Base-by-base conservation (phyloP, 2,329 filamentous ascomycete genomes). In the Colletotrichum agaves region DNA sequence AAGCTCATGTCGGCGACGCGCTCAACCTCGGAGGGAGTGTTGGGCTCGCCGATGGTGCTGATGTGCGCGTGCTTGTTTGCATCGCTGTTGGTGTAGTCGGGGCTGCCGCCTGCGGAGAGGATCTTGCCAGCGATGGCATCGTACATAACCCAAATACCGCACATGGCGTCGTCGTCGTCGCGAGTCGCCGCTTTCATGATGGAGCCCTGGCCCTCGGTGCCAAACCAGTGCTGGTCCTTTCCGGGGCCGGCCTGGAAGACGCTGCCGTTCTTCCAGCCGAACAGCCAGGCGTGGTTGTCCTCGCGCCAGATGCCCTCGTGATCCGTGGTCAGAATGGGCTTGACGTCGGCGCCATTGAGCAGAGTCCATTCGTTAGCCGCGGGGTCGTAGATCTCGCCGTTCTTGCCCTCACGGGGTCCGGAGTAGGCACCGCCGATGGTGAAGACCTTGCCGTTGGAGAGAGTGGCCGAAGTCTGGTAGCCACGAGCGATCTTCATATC, bases 101-200 rank as follows among this genome's bases (percentile, higher is more conserved):
- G 75, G 0, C 82, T 75, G 8, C 86, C 87, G 10, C 87, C 87
- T 13, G 81, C 76, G 0, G 84, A 82, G 2, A 88, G 76, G 35
- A 88, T 88, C 73, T 87, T 87, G 35, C 87, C 87, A 1, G 81
- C 80, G 61, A 86, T 82, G 31, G 86, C 85, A 71, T 89, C 86
- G 70, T 84, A 89, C 85, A 89, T 88, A 68, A 86, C 80, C 5
- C 82, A 82, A 53, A 82, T 83, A 12, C 85, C 87, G 64, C 80
- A 83, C 87, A 89, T 89, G 3, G 85, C 81, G 11, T 79, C 74
- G 33, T 82, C 81, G 7, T 78, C 77, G 21, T 75, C 77, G 4
- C 85, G 78, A 3, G 68, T 76, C 0, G 85, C 85, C 1, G 85
- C 85, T 10, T 73, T 69, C 3, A 71, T 70, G 15, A 79, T 72